Percentiles rank a stretch among this genome's conserved stretches.
Evolutionary conservation across 257 asterid species (phyloP).

Genomic region (Agastache rugosa): DNA sequence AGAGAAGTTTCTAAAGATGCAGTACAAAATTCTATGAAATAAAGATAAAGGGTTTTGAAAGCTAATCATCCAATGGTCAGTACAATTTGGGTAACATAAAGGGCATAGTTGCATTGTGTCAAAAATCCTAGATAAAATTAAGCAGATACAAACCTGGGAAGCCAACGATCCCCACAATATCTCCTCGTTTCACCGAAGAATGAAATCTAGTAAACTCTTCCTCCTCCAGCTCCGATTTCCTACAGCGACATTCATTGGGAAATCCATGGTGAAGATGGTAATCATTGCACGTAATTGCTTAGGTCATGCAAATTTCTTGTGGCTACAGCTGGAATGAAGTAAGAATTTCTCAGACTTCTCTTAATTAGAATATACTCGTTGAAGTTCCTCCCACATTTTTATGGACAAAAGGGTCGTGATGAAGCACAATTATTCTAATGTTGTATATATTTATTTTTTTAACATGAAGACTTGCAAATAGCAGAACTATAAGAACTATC

Average conservation of each 20-base stretch:
- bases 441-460: not conserved
- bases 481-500: too few relatives aligned
- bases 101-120: too few relatives aligned
- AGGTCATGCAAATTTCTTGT: not conserved
- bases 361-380: not conserved
- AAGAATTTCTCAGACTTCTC: not conserved
- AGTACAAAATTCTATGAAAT: not conserved
- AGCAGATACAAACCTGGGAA: conserved; percentile 60
- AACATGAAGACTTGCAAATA: not conserved
- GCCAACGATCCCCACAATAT: conserved; percentile 82
- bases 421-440: not conserved
- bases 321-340: not conserved
- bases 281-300: not conserved
- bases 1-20: not conserved
- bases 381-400: not conserved
- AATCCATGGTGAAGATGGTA: not conserved
- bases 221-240: conserved; percentile 68
- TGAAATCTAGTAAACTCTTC: conserved; percentile 68
- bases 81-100: too few relatives aligned
- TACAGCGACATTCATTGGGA: conserved; percentile 28
- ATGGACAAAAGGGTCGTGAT: too few relatives aligned
- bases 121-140: too few relatives aligned
- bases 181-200: conserved; percentile 82
- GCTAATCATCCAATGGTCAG: too few relatives aligned
- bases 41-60: not conserved